A percentile compares a stretch with the other conserved stretches of the same genome.
Conservation (phyloP, 805 yeast species). For the Saturnispora ahearnii region DNA sequence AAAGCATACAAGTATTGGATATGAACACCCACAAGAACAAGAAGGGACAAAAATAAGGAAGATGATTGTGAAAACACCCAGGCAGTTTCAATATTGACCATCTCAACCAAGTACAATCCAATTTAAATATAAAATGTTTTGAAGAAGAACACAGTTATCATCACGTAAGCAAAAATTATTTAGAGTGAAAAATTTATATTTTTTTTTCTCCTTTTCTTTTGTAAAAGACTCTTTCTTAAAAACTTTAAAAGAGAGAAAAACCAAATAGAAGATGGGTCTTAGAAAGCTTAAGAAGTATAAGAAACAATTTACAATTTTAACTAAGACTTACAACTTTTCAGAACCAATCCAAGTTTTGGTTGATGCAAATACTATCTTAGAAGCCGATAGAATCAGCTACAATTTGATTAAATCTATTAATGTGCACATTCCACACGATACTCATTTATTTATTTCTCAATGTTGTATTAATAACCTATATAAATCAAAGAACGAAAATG, state of each 20-base stretch:
- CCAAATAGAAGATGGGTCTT: conserved; percentile 1
- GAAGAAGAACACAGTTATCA: not conserved
- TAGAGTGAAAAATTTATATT: not conserved
- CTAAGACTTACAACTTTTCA: conserved; percentile 82
- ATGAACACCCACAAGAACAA: conserved; percentile 23
- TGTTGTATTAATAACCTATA: conserved; percentile 89
- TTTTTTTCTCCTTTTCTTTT: not conserved
- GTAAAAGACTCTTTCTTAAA: not conserved
- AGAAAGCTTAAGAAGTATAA: conserved; percentile 38
- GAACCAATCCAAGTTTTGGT: conserved; percentile 88
- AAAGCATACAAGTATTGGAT: conserved; percentile 40
- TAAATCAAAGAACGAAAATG: conserved; percentile 57
- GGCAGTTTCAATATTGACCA: conserved; percentile 22
- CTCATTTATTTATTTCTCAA: conserved; percentile 89
- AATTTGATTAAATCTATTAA: conserved; percentile 75
- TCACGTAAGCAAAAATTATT: not conserved
- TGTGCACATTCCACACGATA: conserved; percentile 75
- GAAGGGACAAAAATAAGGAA: conserved; percentile 32
- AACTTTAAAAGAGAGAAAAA: not conserved
- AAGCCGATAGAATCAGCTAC: conserved; percentile 57
- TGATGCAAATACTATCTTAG: conserved; percentile 69
- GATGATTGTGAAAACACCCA: conserved; percentile 58
- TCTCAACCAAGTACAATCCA: not conserved
- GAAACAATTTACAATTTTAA: conserved; percentile 81
- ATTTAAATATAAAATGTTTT: not conserved